A percentile compares a stretch with the other conserved stretches of the same genome.
Conservation (phyloP, 2,329 filamentous ascomycete species). For the Cladosporium oxysporum region DNA sequence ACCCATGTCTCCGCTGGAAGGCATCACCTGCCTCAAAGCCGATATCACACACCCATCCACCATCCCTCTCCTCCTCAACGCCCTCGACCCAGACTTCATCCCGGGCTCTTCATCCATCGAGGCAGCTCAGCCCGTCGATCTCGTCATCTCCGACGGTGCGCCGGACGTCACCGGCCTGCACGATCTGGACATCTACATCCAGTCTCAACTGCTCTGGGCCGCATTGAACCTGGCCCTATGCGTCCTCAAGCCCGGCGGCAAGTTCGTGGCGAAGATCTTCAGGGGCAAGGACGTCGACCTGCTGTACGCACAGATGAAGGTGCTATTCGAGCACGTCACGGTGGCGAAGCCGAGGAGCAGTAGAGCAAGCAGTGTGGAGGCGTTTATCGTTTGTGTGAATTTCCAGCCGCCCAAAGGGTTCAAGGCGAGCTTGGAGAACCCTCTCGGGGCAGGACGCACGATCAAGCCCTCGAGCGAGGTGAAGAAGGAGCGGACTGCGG, state of each 20-base stretch:
- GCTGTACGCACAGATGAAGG: constrained; percentile 88
- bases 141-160: constrained; percentile 92
- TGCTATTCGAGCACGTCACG: constrained; percentile 83
- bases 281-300: constrained; percentile 92
- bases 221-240: constrained; percentile 91
- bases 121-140: constrained; percentile 77
- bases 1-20: constrained; percentile 89
- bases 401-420: constrained; percentile 80
- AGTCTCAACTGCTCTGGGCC: constrained; percentile 91
- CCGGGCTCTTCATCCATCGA: constrained; percentile 38
- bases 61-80: constrained; percentile 81
- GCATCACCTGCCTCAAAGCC: constrained; percentile 87
- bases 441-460: constrained; percentile 65
- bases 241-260: constrained; percentile 87
- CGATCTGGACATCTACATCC: constrained; percentile 97
- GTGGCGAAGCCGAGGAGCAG: constrained; percentile 94
- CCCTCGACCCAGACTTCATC: constrained; percentile 69
- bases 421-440: constrained; percentile 72
- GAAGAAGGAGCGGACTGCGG: constrained; percentile 26
- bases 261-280: constrained; percentile 98
- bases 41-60: constrained; percentile 98
- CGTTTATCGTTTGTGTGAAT: constrained; percentile 91
- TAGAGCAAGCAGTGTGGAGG: constrained; percentile 93
- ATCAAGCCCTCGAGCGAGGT: constrained; percentile 40
- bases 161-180: constrained; percentile 96